phyloP scores from a whole-genome alignment of 306 rosid genomes.

The Lablab purpureus region DNA sequence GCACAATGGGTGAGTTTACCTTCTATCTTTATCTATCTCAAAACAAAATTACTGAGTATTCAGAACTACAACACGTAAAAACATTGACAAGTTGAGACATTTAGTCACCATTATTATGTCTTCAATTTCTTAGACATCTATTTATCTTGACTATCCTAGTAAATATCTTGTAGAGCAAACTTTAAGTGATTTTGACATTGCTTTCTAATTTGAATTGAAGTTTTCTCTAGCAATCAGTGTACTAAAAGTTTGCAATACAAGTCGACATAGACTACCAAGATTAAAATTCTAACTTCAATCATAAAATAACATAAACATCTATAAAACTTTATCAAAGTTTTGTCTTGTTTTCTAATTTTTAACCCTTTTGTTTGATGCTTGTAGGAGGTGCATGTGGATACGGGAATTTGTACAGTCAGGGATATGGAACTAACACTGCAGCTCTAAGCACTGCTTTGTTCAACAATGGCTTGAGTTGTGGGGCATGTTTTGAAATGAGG shows the following conservation, averaged over 20 bases:
- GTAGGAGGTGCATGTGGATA: constrained; percentile 95
- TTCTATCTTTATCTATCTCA: background rate
- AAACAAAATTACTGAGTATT: background rate
- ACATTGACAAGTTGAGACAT: background rate
- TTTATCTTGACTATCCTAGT: background rate
- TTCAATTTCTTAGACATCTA: background rate
- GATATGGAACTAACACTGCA: constrained; percentile 86
- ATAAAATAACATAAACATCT: background rate
- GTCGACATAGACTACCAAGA: background rate
- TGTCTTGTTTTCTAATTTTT: background rate
- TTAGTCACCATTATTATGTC: background rate
- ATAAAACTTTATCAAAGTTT: background rate
- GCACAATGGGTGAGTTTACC: constrained; percentile 80
- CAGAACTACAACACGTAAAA: background rate
- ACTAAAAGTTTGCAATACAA: background rate
- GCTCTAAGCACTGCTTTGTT: constrained; percentile 87
- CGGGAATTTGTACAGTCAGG: constrained; percentile 83
- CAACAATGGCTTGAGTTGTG: constrained; percentile 82
- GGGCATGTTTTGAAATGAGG: constrained; percentile 76
- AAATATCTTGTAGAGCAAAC: background rate
- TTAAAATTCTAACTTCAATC: background rate
- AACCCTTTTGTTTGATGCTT: constrained; percentile 14
- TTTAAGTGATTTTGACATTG: background rate
- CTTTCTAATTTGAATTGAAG: background rate
- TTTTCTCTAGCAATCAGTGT: too few species aligned